A percentile compares a stretch with the other conserved stretches of the same genome.
These are phyloP conservation scores for Saturnispora bothae DNA, from an alignment of 805 yeast species.

Conservation along the genomic window DNA sequence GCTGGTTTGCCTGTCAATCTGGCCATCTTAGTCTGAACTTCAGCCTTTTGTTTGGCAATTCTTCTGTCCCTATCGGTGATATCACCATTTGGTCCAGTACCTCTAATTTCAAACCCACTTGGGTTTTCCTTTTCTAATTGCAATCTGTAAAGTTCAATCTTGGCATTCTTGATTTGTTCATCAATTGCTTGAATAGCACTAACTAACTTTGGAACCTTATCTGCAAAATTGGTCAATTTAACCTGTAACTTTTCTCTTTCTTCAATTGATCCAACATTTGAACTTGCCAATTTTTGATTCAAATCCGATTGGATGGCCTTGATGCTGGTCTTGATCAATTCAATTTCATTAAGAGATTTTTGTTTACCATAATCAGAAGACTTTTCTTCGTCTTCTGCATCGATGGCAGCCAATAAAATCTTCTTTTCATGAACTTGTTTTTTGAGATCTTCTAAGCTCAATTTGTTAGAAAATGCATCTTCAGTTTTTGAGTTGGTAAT, in stretches of 20 bases:
- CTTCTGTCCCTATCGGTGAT: slow-evolving; percentile 76
- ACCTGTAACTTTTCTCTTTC: slow-evolving; percentile 42
- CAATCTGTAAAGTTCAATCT: slow-evolving; percentile 51
- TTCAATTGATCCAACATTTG: slow-evolving; percentile 27
- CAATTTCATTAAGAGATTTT: slow-evolving; percentile 46
- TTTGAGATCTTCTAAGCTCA: slow-evolving; percentile 45
- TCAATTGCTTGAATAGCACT: slow-evolving; percentile 54
- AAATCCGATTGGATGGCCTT: slow-evolving; percentile 33
- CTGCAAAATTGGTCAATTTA: slow-evolving; percentile 54
- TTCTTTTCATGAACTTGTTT: slow-evolving; percentile 63
- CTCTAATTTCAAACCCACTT: slow-evolving; percentile 50
- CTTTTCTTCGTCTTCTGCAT: slow-evolving; percentile 49
- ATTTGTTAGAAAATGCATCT: slow-evolving; percentile 20
- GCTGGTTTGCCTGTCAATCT: slow-evolving; percentile 73
- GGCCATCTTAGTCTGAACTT: slow-evolving; percentile 81
- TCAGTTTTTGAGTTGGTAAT: slow-evolving; percentile 18
- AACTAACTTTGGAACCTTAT: slow-evolving; percentile 62
- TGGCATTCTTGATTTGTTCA: slow-evolving; percentile 54
- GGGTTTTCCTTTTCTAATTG: slow-evolving; percentile 56
- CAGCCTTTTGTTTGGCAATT: slow-evolving; percentile 70
- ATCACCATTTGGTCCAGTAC: slow-evolving; percentile 81
- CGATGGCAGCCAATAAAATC: slow-evolving; percentile 59
- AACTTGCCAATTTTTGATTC: slow-evolving; percentile 18
- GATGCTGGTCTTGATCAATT: slow-evolving; percentile 53
- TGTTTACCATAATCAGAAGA: slow-evolving; percentile 21